Conservation (phyloP, 768 basidiomycete species). For the Lactarius tabidus region DNA sequence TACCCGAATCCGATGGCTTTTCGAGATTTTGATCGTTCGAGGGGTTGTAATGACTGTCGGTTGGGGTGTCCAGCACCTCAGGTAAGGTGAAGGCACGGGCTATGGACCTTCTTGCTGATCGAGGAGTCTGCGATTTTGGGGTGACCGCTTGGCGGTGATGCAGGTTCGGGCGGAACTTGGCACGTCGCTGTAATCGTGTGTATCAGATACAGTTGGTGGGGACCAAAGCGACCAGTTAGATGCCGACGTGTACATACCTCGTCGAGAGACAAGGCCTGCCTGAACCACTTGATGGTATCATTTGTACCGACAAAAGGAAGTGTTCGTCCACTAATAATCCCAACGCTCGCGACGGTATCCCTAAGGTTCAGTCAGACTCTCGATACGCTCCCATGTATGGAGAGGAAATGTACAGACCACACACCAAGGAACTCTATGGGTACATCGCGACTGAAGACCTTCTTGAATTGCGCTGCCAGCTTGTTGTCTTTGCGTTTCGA, state of each 20-base stretch:
- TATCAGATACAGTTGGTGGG: not conserved
- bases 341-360: slow-evolving; percentile 81
- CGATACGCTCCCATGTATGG: not conserved
- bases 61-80: too few relatives aligned
- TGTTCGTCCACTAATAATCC: slow-evolving; percentile 50
- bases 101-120: slow-evolving; percentile 6
- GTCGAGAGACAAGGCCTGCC: slow-evolving; percentile 75
- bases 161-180: slow-evolving; percentile 57
- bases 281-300: slow-evolving; percentile 59
- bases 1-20: too few relatives aligned
- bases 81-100: not conserved
- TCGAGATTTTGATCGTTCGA: not conserved
- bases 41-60: not conserved
- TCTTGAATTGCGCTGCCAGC: slow-evolving; percentile 58
- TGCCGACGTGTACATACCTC: slow-evolving; percentile 56
- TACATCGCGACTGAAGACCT: slow-evolving; percentile 61
- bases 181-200: slow-evolving; percentile 49
- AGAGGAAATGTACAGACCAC: slow-evolving; percentile 44
- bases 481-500: slow-evolving; percentile 42
- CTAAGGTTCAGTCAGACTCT: slow-evolving; percentile 31
- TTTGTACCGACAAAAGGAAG: slow-evolving; percentile 69
- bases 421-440: slow-evolving; percentile 79
- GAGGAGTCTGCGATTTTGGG: slow-evolving; percentile 31
- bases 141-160: slow-evolving; percentile 52
- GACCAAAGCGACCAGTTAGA: not conserved